Conservation (phyloP, 176 grass and related monocot genomes). For the Secale cereale region DNA sequence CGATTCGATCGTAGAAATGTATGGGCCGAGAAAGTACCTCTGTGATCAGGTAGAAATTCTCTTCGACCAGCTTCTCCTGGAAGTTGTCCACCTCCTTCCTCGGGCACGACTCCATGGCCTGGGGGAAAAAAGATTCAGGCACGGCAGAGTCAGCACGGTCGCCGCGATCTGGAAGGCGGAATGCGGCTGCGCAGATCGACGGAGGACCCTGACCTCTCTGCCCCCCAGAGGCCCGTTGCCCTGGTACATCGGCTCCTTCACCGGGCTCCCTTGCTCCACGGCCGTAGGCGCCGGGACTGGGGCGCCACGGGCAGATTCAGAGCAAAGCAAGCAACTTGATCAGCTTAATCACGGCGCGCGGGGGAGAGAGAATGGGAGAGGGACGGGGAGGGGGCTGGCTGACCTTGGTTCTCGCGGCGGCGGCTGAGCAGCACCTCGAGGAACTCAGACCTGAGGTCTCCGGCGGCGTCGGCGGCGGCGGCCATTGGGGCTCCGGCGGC, state of each 20-base stretch:
- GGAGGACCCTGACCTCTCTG: conserved; percentile 35
- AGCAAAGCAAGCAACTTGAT: no score
- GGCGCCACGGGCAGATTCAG: conserved; percentile 3
- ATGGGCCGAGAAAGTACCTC: conserved; percentile 34
- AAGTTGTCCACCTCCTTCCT: conserved; percentile 49
- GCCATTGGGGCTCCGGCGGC: conserved; percentile 22
- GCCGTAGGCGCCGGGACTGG: conserved; percentile 27
- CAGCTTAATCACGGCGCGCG: not conserved
- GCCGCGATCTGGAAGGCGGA: not conserved
- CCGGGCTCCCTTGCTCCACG: conserved; percentile 52
- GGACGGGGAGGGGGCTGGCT: not conserved
- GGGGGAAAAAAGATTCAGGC: not conserved
- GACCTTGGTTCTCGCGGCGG: conserved; percentile 34
- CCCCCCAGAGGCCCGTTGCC: not conserved
- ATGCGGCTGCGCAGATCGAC: not conserved
- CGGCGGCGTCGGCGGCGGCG: not conserved
- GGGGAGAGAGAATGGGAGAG: not conserved
- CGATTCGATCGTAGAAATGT: not conserved
- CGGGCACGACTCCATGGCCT: conserved; percentile 81
- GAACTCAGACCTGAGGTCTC: conserved; percentile 42
- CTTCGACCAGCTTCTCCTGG: conserved; percentile 60
- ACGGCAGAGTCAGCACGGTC: not conserved
- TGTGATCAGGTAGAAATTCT: conserved; percentile 76
- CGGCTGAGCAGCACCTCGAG: conserved; percentile 52
- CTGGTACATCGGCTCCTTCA: conserved; percentile 61